phyloP scores from a whole-genome alignment of 306 rosid species.

The Castanea crenata region DNA sequence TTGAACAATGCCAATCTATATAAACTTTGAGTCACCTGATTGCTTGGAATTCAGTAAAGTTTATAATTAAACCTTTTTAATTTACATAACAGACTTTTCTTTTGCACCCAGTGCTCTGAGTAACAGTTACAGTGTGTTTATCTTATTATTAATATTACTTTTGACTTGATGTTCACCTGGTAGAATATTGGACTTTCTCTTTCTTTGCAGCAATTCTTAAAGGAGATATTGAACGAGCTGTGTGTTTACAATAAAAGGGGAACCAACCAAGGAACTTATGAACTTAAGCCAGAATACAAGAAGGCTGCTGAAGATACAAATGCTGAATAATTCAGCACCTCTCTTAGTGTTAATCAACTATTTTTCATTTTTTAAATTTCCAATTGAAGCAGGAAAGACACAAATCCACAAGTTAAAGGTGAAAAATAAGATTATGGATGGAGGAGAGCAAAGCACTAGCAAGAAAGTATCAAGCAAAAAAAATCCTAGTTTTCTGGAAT shows the following conservation, averaged over 20 bases:
- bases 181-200: slow-evolving; percentile 5
- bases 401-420: neutral
- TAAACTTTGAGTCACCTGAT: neutral
- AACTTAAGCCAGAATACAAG: slow-evolving; percentile 98
- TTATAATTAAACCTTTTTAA: neutral
- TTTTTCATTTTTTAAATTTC: neutral
- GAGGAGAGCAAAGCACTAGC: neutral
- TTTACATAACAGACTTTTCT: neutral
- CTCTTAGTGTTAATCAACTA: neutral
- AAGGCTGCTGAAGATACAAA: slow-evolving; percentile 73
- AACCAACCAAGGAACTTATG: slow-evolving; percentile 97
- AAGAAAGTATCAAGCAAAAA: neutral
- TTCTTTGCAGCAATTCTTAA: slow-evolving; percentile 90
- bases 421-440: neutral
- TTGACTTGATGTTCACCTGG: neutral
- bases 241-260: slow-evolving; percentile 98
- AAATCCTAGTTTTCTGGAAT: neutral
- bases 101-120: neutral
- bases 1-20: neutral
- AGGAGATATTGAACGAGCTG: slow-evolving; percentile 92
- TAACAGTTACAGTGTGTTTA: neutral
- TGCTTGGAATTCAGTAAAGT: neutral
- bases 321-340: slow-evolving; percentile 47
- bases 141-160: neutral
- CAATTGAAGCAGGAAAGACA: neutral